Percentiles rank a stretch among this genome's conserved stretches.
Evolutionary conservation across 441 rosid species (phyloP).

Genomic region (Corymbia citriodora): DNA sequence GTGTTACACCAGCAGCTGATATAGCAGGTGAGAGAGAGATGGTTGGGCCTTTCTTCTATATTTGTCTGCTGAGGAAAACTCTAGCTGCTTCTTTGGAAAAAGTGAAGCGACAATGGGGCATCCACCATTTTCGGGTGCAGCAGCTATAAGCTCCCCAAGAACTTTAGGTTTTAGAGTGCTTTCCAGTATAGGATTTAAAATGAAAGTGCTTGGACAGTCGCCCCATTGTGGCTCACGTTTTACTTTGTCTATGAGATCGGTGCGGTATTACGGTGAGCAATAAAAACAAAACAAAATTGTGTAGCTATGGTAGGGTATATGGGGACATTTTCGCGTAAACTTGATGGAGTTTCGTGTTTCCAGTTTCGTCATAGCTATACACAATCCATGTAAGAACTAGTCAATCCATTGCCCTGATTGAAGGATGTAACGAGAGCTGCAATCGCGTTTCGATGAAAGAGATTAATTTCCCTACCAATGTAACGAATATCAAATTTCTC

Average conservation of each 20-base stretch:
- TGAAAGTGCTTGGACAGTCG: neutral
- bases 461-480: neutral
- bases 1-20: neutral
- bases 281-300: neutral
- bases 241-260: neutral
- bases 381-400: neutral
- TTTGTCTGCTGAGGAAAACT: constrained; percentile 9
- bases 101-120: neutral
- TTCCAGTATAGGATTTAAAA: neutral
- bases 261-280: neutral
- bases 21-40: neutral
- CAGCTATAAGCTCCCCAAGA: neutral
- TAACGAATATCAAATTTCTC: neutral
- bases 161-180: neutral
- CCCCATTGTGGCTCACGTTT: neutral
- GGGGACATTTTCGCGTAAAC: neutral
- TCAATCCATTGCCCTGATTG: neutral
- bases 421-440: neutral
- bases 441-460: neutral
- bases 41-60: neutral
- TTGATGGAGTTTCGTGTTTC: neutral
- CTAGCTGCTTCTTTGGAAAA: constrained; percentile 1
- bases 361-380: neutral
- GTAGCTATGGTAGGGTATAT: neutral
- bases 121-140: neutral